Base-by-base conservation (phyloP, 2,329 filamentous ascomycete species). In the Neopestalotiopsis sp. region DNA sequence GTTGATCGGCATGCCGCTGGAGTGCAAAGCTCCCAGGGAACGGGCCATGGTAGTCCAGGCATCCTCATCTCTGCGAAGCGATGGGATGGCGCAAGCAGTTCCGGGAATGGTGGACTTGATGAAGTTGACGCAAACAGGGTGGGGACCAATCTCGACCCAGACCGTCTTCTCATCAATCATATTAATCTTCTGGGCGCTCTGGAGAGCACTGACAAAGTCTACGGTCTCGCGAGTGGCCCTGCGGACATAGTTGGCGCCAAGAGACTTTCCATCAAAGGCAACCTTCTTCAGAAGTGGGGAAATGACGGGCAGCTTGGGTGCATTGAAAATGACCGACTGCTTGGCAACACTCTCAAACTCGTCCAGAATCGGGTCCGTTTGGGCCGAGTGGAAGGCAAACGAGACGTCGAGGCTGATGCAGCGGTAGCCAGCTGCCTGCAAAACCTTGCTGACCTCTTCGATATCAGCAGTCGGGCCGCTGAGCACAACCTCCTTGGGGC, bases 61-160 rank as follows among this genome's bases (percentile, higher is more conserved):
- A 71, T 89, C 82, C 69, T 89, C 86, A 38, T 82, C 84, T 30
- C 87, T 82, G 49, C 85, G 86, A 3, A 91, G 81, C 0, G 88
- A 88, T 28, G 24, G 5, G 87, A 82, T 5, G 85, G 80, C 10
- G 84, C 81, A 17, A 79, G 77, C 40, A n/a, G 24, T 28, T 28
- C 24, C 24, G 24, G 24, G 24, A 4, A 49, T 49, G 5, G n/a
- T 49, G 42, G 24, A 28, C 3, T 28, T 28, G 24, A 28, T 28
- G 3, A 28, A 28, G 24, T 28, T 28, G 24, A 84, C 82, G 79
- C 88, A 91, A 12, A 92, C 85, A 0, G 90, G 89, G 70, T 92
- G 88, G 4, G 91, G 89, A 1, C 91, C 91, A 69, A 93, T 82
- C 74, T 94, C 91, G 63, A 93, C 77, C 86, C 88, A 92, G 7